Evolutionary conservation across 257 asterid species (phyloP).

Genomic region (Solanum sitiens): DNA sequence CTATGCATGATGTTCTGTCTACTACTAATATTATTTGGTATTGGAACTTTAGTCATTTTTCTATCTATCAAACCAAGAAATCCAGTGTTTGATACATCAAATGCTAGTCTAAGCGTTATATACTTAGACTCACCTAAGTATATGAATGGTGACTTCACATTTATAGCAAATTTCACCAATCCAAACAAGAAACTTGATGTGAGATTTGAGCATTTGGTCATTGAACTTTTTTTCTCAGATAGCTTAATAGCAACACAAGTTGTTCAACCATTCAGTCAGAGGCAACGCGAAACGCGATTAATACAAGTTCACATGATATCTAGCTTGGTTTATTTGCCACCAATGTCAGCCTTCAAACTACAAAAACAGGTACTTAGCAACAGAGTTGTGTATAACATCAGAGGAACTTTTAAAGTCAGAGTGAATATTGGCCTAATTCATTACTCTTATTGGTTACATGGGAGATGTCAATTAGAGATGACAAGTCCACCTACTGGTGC

Average conservation of each 20-base stretch:
- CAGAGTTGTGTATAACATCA: slow-evolving; percentile 43
- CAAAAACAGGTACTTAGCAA: slow-evolving; percentile 55
- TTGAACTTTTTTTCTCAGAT: slow-evolving; percentile 57
- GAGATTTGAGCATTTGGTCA: slow-evolving; percentile 39
- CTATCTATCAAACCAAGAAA: slow-evolving; percentile 45
- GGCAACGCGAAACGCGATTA: slow-evolving; percentile 28
- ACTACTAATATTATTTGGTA: slow-evolving; percentile 58
- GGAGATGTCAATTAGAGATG: slow-evolving; percentile 65
- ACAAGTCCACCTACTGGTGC: slow-evolving; percentile 72
- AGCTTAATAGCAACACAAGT: slow-evolving; percentile 35
- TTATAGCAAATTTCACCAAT: slow-evolving; percentile 71
- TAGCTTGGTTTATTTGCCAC: slow-evolving; percentile 52
- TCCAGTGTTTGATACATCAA: slow-evolving; percentile 62
- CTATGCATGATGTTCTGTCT: slow-evolving; percentile 59
- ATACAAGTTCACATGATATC: slow-evolving; percentile 51
- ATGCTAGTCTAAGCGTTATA: slow-evolving; percentile 41
- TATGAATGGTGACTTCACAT: slow-evolving; percentile 43
- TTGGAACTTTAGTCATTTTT: slow-evolving; percentile 47
- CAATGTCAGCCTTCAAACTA: slow-evolving; percentile 43
- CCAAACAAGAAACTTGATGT: slow-evolving; percentile 67
- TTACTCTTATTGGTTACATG: slow-evolving; percentile 61
- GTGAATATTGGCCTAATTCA: slow-evolving; percentile 46
- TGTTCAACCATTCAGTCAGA: slow-evolving; percentile 46
- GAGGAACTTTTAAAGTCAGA: slow-evolving; percentile 53
- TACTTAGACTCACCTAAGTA: slow-evolving; percentile 40